These are phyloP conservation scores for Colletotrichum sp. DNA, from an alignment of 2,329 filamentous ascomycete species.

Conservation along the genomic window DNA sequence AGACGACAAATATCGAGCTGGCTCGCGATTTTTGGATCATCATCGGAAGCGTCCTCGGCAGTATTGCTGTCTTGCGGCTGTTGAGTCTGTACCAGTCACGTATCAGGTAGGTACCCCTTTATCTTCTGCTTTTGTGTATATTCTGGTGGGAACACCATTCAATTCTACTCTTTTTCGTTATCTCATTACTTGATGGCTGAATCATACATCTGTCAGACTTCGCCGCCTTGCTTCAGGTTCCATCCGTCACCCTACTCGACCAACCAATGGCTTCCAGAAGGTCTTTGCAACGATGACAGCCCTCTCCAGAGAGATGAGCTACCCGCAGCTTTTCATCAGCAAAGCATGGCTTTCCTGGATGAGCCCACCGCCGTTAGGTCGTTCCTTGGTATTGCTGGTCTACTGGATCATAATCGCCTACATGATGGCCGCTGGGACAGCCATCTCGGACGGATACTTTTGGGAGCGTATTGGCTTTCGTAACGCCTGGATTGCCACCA, in stretches of 20 bases:
- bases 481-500: slow-evolving; percentile 70
- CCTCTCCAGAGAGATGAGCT: slow-evolving; percentile 58
- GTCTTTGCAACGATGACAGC: slow-evolving; percentile 55
- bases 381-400: slow-evolving; percentile 53
- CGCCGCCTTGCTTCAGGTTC: background rate
- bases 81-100: background rate
- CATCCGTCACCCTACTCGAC: background rate
- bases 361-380: slow-evolving; percentile 62
- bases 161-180: background rate
- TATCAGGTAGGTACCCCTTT: background rate
- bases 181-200: background rate
- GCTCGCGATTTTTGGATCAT: slow-evolving; percentile 64
- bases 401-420: slow-evolving; percentile 66
- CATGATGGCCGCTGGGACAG: slow-evolving; percentile 57
- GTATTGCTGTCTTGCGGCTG: slow-evolving; percentile 29
- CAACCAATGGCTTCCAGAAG: background rate
- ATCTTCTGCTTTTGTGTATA: background rate
- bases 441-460: slow-evolving; percentile 58
- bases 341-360: slow-evolving; percentile 56
- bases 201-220: background rate
- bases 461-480: slow-evolving; percentile 72
- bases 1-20: background rate
- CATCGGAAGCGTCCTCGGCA: slow-evolving; percentile 50
- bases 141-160: too few species aligned
- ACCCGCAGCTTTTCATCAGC: slow-evolving; percentile 57